Evolutionary conservation across 345 rosid species (phyloP).

Genomic region (Hevea brasiliensis): DNA sequence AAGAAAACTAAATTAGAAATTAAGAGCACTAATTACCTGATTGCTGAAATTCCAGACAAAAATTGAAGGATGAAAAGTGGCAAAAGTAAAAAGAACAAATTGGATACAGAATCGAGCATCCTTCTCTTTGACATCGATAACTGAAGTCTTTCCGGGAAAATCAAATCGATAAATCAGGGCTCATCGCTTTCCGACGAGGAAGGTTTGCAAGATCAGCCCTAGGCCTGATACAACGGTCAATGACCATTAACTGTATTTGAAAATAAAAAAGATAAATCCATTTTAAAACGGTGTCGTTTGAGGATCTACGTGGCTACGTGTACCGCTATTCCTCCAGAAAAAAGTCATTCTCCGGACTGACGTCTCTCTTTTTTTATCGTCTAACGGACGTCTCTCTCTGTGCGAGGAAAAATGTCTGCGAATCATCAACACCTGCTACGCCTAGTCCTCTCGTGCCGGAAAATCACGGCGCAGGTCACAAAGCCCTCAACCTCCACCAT

Average conservation of each 20-base stretch:
- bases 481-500: conserved; percentile 56
- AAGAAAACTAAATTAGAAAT: neutral
- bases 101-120: conserved; percentile 45
- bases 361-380: no score
- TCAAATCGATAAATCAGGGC: neutral
- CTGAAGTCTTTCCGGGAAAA: neutral
- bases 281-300: no score
- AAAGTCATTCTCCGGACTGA: neutral
- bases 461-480: conserved; percentile 79
- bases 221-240: no score
- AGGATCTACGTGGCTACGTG: no score
- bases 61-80: conserved; percentile 34
- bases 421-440: conserved; percentile 65
- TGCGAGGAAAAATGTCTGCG: conserved; percentile 6
- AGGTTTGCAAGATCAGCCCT: no score
- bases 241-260: no score
- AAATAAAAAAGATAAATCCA: no score
- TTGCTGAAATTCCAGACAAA: conserved; percentile 38
- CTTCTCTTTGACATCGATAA: conserved; percentile 10
- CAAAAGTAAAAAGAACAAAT: conserved; percentile 30
- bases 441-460: conserved; percentile 75
- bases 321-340: no score
- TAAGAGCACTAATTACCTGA: conserved; percentile 38
- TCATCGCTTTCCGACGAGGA: neutral
- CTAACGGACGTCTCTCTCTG: no score